Base-by-base conservation (phyloP, 331 rosid species). In the Rosa hybrid region DNA sequence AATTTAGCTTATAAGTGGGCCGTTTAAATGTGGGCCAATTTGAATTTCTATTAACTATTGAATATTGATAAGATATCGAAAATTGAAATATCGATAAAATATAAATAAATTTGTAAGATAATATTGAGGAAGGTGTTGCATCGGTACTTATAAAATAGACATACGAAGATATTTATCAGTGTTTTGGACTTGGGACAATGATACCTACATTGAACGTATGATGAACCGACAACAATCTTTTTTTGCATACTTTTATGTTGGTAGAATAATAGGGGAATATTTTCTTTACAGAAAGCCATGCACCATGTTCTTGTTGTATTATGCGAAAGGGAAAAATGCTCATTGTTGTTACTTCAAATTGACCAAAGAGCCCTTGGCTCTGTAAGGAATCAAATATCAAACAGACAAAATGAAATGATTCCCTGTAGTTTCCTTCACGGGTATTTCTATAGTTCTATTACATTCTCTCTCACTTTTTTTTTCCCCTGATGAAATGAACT, bases 301-400 rank as follows among this genome's bases (percentile, higher is more conserved):
- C 69, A 62, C 42, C 25, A 16, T 48, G 17, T 49, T n/a, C 13
- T 48, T 82, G 13, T 71, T 48, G 14, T 72, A 71, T 51, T 72
- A 27, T 77, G 80, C 69, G 38, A 34, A 21, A 16, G 27, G 70
- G 88, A 77, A 8, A 69, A 51, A 44, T 34, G 4, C 45, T 56
- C 71, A 34, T 63, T 59, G 45, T 56, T 56, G 46, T 45, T 77
- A 27, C 65, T 34, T 63, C 27, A 64, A 53, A 70, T 82, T 53
- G 70, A 71, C 74, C 70, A 5, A n/a, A 65, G 45, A 10, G 18
- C 41, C 41, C 18, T 11, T 63, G 68, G 41, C 1, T 48, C 34
- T n/a, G 39, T 18, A 16, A 77, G 74, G 39, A 77, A 64, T 62
- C 80, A 30, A 77, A 77, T 34, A 64, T 64, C 63, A 48, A 25